A percentile compares a stretch with the other conserved stretches of the same genome.
Evolutionary conservation across 2,329 filamentous ascomycete genomes (phyloP).

Genomic region (Phaeosphaeria sp.): DNA sequence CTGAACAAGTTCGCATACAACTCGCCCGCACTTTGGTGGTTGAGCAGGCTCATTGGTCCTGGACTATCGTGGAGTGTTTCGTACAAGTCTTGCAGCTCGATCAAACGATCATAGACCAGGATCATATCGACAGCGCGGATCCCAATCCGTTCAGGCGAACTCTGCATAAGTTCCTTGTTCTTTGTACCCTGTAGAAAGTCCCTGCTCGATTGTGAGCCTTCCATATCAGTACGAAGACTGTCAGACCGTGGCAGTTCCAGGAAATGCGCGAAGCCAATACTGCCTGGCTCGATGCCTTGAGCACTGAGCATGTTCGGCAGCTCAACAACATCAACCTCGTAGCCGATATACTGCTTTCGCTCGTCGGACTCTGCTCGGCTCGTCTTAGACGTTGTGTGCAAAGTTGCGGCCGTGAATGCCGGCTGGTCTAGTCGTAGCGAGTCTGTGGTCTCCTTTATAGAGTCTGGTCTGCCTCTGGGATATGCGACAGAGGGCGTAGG

Average conservation of each 20-base stretch:
- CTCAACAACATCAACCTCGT: conserved; percentile 53
- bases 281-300: conserved; percentile 74
- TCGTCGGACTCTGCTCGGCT: conserved; percentile 18
- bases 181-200: conserved; percentile 40
- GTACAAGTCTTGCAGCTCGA: conserved; percentile 59
- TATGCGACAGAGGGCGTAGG: conserved; percentile 70
- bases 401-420: conserved; percentile 46
- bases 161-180: conserved; percentile 54
- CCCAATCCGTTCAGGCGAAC: conserved; percentile 46
- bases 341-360: conserved; percentile 29
- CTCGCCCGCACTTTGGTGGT: conserved; percentile 59
- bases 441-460: conserved; percentile 69
- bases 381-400: conserved; percentile 27
- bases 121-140: conserved; percentile 43
- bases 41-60: conserved; percentile 60
- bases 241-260: conserved; percentile 71
- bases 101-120: conserved; percentile 44
- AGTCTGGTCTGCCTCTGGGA: conserved; percentile 67
- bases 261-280: conserved; percentile 72
- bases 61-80: conserved; percentile 60
- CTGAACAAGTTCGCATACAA: conserved; percentile 54
- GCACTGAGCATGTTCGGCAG: conserved; percentile 75
- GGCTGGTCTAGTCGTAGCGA: conserved; percentile 37
- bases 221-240: conserved; percentile 62
- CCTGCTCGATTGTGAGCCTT: conserved; percentile 52